Evolutionary conservation across 345 rosid species (phyloP), one percentile per base, ranked within the genome.

Genomic region (Gossypium mustelinum): DNA sequence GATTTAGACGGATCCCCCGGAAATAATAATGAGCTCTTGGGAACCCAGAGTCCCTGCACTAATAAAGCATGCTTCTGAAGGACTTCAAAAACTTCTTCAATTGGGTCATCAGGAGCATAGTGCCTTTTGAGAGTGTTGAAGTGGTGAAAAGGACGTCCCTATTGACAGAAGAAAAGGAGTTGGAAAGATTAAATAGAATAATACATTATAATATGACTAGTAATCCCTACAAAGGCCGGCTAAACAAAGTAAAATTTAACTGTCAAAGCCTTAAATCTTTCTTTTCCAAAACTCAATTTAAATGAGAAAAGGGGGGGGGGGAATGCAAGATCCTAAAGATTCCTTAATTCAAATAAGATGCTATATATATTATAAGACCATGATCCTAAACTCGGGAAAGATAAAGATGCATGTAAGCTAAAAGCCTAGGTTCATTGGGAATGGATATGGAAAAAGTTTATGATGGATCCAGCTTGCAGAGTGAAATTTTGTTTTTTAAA

Each of bases 31-130:
- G 56, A 11, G 57, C 85, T 87, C 79, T 83, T 93, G 52, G 88
- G 87, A 70, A 81, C 85, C 99, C 99, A 95, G 25, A 89, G 84
- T 66, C 99, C 98, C 86, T 95, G 97, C 70, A 95, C 89, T 78
- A 95, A 80, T 43, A 66, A 76, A n/a, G 90, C 96, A 82, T 77
- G 55, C 50, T 81, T 63, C 76, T 88, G 86, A 77, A 93, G 93
- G 72, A 84, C 82, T 22, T n/a, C 71, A 68, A 91, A 58, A 65
- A 89, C 74, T 63, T 83, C 90, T 74, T 90, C 88, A 77, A 72
- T 78, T 2, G 91, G 72, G 73, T 75, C 77, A 64, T 85, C 88
- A 2, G 90, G 85, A 70, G 88, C 87, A 65, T 75, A 88, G 76
- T 91, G 83, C 41, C 41, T 34, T 88, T 82, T 89, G 16, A 95